These are phyloP conservation scores for Colletotrichum agaves DNA, from an alignment of 2,329 filamentous ascomycete species.

Conservation along the genomic window DNA sequence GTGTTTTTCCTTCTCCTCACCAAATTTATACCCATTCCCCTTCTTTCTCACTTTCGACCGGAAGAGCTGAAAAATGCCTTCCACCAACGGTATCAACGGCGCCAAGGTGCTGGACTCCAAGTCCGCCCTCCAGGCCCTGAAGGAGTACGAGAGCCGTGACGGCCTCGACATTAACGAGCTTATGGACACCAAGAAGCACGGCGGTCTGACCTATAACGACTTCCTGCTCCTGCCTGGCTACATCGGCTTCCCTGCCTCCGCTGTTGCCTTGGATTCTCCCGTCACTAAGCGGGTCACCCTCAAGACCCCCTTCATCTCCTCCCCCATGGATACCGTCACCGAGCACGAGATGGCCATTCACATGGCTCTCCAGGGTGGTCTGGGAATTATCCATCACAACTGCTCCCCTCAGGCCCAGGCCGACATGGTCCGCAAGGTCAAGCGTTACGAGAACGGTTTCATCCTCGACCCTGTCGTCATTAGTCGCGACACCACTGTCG, in stretches of 20 bases:
- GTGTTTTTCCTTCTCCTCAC: conserved; percentile 42
- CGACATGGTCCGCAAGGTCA: conserved; percentile 99
- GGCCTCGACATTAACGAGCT: conserved; percentile 88
- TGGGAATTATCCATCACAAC: conserved; percentile 99
- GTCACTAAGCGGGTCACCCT: conserved; percentile 95
- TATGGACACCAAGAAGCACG: conserved; percentile 90
- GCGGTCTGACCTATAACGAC: conserved; percentile 98
- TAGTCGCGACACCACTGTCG: conserved; percentile 85
- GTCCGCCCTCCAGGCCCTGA: conserved; percentile 82
- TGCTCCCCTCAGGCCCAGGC: conserved; percentile 97
- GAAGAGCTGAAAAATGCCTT: conserved; percentile 58
- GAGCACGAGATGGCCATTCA: conserved; percentile 99
- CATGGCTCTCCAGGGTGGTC: conserved; percentile 87
- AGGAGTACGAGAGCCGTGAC: conserved; percentile 83
- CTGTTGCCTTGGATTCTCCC: conserved; percentile 87
- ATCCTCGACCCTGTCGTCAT: conserved; percentile 96
- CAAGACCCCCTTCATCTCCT: conserved; percentile 97
- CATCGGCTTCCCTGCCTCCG: conserved; percentile 95
- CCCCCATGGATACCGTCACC: conserved; percentile 99
- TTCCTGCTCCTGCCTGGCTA: conserved; percentile 97
- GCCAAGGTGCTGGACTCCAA: conserved; percentile 76
- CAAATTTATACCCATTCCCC: conserved; percentile 36
- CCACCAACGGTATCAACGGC: conserved; percentile 62
- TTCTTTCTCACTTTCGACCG: conserved; percentile 44
- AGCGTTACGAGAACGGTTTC: conserved; percentile 99